phyloP scores from a whole-genome alignment of 2,329 filamentous ascomycete species.

The Pseudogymnoascus sp. region DNA sequence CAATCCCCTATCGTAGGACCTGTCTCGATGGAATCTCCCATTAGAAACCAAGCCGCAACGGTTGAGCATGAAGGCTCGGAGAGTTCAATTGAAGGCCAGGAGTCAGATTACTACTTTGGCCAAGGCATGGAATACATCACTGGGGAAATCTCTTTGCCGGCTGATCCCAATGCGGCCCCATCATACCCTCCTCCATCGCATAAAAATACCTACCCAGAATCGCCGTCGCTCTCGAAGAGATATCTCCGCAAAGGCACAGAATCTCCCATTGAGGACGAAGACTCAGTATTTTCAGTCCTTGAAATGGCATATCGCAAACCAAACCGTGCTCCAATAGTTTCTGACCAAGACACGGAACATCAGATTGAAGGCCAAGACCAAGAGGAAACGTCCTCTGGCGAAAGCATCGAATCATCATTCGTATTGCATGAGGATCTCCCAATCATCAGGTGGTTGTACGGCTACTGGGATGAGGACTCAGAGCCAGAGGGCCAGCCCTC shows the following conservation, averaged over 20 bases:
- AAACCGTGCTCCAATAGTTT: background rate
- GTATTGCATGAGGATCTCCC: background rate
- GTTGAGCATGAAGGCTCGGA: background rate
- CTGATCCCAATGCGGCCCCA: slow-evolving; percentile 57
- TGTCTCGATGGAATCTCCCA: background rate
- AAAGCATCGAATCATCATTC: background rate
- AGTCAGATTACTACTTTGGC: background rate
- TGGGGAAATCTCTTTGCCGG: slow-evolving; percentile 33
- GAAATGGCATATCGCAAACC: background rate
- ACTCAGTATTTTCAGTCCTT: background rate
- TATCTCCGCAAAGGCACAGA: too few species aligned
- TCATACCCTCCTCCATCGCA: slow-evolving; percentile 41
- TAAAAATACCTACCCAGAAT: slow-evolving; percentile 53
- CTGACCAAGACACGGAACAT: background rate
- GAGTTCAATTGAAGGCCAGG: background rate
- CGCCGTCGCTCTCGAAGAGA: slow-evolving; percentile 35
- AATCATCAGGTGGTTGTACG: background rate
- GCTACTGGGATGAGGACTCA: background rate
- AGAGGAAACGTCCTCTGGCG: background rate
- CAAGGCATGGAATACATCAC: background rate
- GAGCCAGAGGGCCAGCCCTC: background rate
- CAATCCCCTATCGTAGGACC: background rate
- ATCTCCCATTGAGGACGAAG: background rate
- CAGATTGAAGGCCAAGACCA: background rate
- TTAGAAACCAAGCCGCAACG: background rate